Evolutionary conservation across 345 rosid species (phyloP), one percentile per base, ranked within the genome.

Genomic region (Diplotaxis tenuifolia): DNA sequence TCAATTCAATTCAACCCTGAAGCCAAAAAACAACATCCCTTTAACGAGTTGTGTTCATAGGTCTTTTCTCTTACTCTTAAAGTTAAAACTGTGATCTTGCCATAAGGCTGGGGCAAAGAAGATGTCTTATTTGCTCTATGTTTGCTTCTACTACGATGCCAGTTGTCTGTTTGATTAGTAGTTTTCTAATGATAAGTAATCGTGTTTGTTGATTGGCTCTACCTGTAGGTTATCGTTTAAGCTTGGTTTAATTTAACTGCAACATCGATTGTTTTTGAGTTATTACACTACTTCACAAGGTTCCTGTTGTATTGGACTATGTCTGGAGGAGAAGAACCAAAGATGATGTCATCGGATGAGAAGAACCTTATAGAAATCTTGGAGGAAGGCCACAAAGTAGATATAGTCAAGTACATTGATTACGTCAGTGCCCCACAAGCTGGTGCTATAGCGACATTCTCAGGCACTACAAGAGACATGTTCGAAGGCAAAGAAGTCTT

Each of bases 401-500:
- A 88, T 60, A 27, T 88, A n/a, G 78, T 84, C 40, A 87, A 82
- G 67, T 89, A 88, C 67, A 82, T 87, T 18, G 78, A 79, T 18
- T 89, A 81, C 34, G 95, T 87, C 25, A 75, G 89, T 36, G 88
- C 86, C 5, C 91, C 95, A 9, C 83, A 84, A 62, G 88, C 92
- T 0, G 92, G 95, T 58, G 92, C 90, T 9, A 81, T 87, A 25
- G 79, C 92, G 0, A 91, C 95, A 52, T 88, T 91, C 75, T 85
- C 89, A 0, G 95, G 97, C 61, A 91, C 92, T 9, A 88, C 92
- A 1, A 81, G 90, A 0, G 88, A 91, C 80, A 84, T 84, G 47
- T 95, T 95, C 67, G 86, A 92, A 45, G 96, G 96, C 2, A 92
- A 95, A 50, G 61, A 83, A 4, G 96, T 90, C 0, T 69, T 92